Evolutionary conservation across 2,329 filamentous ascomycete species (phyloP).

Genomic region (Exophiala sp.): DNA sequence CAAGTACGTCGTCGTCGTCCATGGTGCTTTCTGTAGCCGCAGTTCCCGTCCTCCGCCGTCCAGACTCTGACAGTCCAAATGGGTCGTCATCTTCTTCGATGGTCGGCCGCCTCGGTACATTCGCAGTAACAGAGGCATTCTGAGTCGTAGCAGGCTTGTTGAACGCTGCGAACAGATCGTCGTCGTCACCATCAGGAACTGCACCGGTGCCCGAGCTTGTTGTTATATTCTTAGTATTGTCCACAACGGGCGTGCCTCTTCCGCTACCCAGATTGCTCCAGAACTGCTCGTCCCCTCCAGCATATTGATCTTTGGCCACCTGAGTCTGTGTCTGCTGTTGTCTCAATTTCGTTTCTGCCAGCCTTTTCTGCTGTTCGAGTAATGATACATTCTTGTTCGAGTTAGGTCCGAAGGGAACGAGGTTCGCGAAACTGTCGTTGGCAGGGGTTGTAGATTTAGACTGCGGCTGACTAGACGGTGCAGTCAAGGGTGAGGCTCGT

Average conservation of each 20-base stretch:
- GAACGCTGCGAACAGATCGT: slow-evolving; percentile 62
- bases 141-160: slow-evolving; percentile 39
- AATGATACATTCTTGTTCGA: slow-evolving; percentile 66
- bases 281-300: slow-evolving; percentile 62
- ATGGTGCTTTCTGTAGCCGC: slow-evolving; percentile 53
- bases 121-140: slow-evolving; percentile 26
- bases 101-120: slow-evolving; percentile 28
- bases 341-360: slow-evolving; percentile 71
- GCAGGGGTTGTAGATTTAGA: slow-evolving; percentile 41
- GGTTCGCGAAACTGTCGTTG: slow-evolving; percentile 59
- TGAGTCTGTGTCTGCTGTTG: slow-evolving; percentile 72
- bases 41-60: slow-evolving; percentile 42
- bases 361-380: slow-evolving; percentile 61
- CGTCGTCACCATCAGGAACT: slow-evolving; percentile 40
- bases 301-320: slow-evolving; percentile 73
- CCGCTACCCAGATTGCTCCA: slow-evolving; percentile 68
- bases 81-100: slow-evolving; percentile 73
- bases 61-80: slow-evolving; percentile 70
- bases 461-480: slow-evolving; percentile 32
- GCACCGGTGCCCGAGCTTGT: slow-evolving; percentile 4
- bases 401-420: slow-evolving; percentile 56
- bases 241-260: slow-evolving; percentile 42
- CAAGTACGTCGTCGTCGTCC: slow-evolving; percentile 63
- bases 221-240: slow-evolving; percentile 4
- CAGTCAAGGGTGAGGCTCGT: slow-evolving; percentile 42